A percentile compares a stretch with the other conserved stretches of the same genome.
Evolutionary conservation across 306 rosid species (phyloP).

Genomic region (Cicer bijugum): DNA sequence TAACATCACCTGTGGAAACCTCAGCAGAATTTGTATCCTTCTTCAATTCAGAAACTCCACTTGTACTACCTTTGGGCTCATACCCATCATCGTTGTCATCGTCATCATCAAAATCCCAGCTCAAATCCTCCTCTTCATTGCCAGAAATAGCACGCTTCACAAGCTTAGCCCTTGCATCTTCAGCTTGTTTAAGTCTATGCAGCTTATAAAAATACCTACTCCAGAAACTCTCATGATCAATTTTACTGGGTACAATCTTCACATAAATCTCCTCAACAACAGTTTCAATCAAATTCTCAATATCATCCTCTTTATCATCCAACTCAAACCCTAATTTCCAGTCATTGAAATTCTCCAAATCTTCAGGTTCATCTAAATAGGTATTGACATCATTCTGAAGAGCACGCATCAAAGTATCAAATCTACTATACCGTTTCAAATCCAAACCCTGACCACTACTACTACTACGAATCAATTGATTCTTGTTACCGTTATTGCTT

Average conservation of each 20-base stretch:
- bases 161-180: slow-evolving; percentile 81
- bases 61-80: slow-evolving; percentile 47
- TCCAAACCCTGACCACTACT: slow-evolving; percentile 49
- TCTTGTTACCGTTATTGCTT: slow-evolving; percentile 25
- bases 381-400: slow-evolving; percentile 72
- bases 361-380: slow-evolving; percentile 82
- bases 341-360: slow-evolving; percentile 57
- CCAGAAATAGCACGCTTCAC: slow-evolving; percentile 77
- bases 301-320: slow-evolving; percentile 66
- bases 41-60: slow-evolving; percentile 40
- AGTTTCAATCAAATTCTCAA: slow-evolving; percentile 58
- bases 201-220: slow-evolving; percentile 75
- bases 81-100: slow-evolving; percentile 43
- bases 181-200: slow-evolving; percentile 69
- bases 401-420: slow-evolving; percentile 66
- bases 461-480: slow-evolving; percentile 49
- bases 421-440: slow-evolving; percentile 74
- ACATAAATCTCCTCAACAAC: slow-evolving; percentile 61
- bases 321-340: slow-evolving; percentile 79
- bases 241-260: slow-evolving; percentile 62
- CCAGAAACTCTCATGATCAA: slow-evolving; percentile 70
- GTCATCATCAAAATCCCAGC: slow-evolving; percentile 91
- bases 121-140: slow-evolving; percentile 84
- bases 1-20: slow-evolving; percentile 21
- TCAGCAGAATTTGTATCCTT: slow-evolving; percentile 32